Base-by-base conservation (phyloP, 495 filamentous ascomycete genomes). In the Penicillium bialowiezense region DNA sequence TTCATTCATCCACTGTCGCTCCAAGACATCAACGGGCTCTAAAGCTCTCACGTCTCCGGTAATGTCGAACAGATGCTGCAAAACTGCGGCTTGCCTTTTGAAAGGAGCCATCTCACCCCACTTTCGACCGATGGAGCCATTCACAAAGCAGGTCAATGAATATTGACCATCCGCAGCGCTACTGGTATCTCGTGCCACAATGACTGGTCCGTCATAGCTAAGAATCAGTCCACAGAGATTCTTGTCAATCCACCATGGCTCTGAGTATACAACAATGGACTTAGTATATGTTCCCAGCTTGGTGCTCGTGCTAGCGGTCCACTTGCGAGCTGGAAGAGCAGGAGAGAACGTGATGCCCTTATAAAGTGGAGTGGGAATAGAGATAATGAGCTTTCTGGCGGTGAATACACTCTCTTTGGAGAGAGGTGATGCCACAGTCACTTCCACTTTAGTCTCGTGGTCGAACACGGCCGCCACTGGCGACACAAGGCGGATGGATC, bases 121-220 rank as follows among this genome's bases (percentile, higher is more conserved):
- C 2, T 39, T 35, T 7, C 60, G 55, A 17, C 67, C 74, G 0
- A 41, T 37, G n/a, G 56, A 52, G 2, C 69, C 74, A 6, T 51
- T 52, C 23, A 75, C 29, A 38, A 77, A 76, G 35, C 68, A 74
- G 1, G 69, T 76, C 0, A 79, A 55, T 0, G 63, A 57, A 35
- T 59, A 73, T 36, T 74, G 67, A 0, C 37, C 39, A 32, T 70
- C 63, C 3, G 48, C 48, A 0, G 56, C 59, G n/a, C 40, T 63
- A 37, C 62, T 64, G 2, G 67, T 73, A 40, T 80, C 76, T 2
- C 73, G 60, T 2, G 62, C 56, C 12, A 78, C 65, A 1, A 55
- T 39, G 1, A 62, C 64, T 0, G 74, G 74, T 0, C 70, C 74
- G 8, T 31, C 51, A 20, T 59, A 65, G 0, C 56, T 62, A 13